A percentile compares a stretch with the other conserved stretches of the same genome.
Evolutionary conservation across 495 filamentous ascomycete genomes (phyloP).

Genomic region (Penicillium soppii): DNA sequence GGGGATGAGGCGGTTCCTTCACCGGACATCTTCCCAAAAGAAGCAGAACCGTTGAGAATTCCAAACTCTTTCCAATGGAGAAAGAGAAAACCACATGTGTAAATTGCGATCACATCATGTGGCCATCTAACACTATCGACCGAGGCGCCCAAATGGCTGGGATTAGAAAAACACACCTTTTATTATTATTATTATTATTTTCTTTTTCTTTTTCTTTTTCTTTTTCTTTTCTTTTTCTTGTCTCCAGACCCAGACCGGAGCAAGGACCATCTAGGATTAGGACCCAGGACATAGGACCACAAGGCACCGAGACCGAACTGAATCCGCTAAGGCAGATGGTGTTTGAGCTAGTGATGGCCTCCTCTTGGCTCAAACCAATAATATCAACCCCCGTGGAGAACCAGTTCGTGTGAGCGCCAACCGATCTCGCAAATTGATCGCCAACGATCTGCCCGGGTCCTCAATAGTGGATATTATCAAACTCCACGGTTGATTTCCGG

Average conservation of each 20-base stretch:
- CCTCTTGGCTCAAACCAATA: conserved; percentile 21
- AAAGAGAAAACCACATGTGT: not conserved
- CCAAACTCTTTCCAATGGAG: too few species aligned
- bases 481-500: conserved; percentile 6
- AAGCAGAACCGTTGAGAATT: conserved; percentile 18
- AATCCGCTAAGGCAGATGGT: conserved; percentile 19
- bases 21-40: conserved; percentile 12
- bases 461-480: conserved; percentile 28
- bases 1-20: conserved; percentile 8
- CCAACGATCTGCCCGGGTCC: conserved; percentile 29
- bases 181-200: too few species aligned
- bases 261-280: too few species aligned
- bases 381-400: conserved; percentile 18
- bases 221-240: too few species aligned
- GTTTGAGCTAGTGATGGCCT: conserved; percentile 18
- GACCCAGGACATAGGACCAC: too few species aligned
- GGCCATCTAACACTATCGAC: conserved; percentile 4
- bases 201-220: too few species aligned
- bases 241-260: not conserved
- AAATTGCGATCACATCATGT: conserved; percentile 1
- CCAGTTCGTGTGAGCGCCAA: conserved; percentile 27
- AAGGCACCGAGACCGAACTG: conserved; percentile 1
- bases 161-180: too few species aligned
- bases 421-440: conserved; percentile 25
- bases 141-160: not conserved